A percentile compares a stretch with the other conserved stretches of the same genome.
Conservation (phyloP, 768 basidiomycete genomes). For the Agrocybe pediades region DNA sequence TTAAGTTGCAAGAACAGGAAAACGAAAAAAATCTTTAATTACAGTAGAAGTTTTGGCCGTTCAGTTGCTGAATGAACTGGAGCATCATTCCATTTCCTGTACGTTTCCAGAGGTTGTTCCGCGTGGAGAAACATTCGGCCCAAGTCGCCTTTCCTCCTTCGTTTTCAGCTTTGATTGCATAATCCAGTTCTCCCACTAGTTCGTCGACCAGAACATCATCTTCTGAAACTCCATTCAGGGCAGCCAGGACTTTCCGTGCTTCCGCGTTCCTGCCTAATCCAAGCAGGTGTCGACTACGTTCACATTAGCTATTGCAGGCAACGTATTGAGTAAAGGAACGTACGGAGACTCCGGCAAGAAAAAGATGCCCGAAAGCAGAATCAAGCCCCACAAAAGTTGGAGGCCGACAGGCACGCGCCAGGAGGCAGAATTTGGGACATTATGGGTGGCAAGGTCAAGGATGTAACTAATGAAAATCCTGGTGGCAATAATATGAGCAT, state of each 20-base stretch:
- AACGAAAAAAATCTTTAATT: constrained; percentile 22
- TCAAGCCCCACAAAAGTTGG: constrained; percentile 69
- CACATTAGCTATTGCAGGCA: neutral
- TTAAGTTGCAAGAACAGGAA: neutral
- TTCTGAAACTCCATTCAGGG: constrained; percentile 61
- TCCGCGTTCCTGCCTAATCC: constrained; percentile 53
- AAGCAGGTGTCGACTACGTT: constrained; percentile 68
- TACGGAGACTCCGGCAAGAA: constrained; percentile 82
- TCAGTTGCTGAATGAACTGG: constrained; percentile 79
- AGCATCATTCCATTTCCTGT: constrained; percentile 83
- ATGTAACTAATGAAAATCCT: constrained; percentile 78
- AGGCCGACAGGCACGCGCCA: constrained; percentile 79
- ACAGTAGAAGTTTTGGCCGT: constrained; percentile 85
- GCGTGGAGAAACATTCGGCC: constrained; percentile 73
- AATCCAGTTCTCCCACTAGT: constrained; percentile 62
- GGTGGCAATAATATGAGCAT: neutral
- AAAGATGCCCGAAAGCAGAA: constrained; percentile 68
- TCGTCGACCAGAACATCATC: constrained; percentile 63
- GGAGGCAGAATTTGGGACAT: constrained; percentile 55
- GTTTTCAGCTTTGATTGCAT: constrained; percentile 70
- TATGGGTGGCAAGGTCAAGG: constrained; percentile 67
- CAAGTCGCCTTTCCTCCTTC: constrained; percentile 80
- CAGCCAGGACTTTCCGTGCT: constrained; percentile 64
- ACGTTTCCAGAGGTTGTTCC: constrained; percentile 71
- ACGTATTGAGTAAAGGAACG: constrained; percentile 23